Base-by-base conservation (phyloP, 345 rosid genomes). In the Brassica rapa region DNA sequence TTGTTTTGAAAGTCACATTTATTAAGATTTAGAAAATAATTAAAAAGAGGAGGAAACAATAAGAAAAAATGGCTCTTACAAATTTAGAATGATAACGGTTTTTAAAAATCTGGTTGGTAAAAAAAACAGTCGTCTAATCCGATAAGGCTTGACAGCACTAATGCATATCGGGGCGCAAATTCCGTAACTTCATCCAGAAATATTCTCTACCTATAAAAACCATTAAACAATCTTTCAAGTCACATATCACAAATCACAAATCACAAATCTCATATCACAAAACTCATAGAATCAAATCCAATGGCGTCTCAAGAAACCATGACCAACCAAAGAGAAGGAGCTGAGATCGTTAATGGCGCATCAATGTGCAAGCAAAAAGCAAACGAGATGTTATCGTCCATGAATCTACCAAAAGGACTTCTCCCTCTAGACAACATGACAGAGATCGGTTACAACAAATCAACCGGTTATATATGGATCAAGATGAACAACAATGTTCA, bases 391-490 rank as follows among this genome's bases (percentile, higher is more conserved):
- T 84, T 91, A 7, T 78, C 79, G 0, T 79, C 76, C 55, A 77
- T 86, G 77, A 70, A 74, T 41, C 80, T 91, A 8, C 96, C 92
- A 0, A 86, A 78, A 49, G 89, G 89, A 1, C 86, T 89, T 46
- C 73, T 91, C 0, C 93, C 96, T 0, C 49, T 91, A 9, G 83
- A 85, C 79, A 80, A 86, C 84, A 66, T 89, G 77, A 35, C 76
- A 9, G 91, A 91, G 83, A 43, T 86, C 12, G 96, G 96, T 8
- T 55, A 69, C 74, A 86, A 89, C 71, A 75, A 80, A 24, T 39
- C 75, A 57, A 82, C 90, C 0, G 91, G 96, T 6, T 89, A 87
- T 82, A 82, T 89, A 7, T 91, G 91, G 93, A 64, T 89, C 71
- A 91, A 83, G 85, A 87, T 82, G 75, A 83, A 84, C 71, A 83